phyloP scores from a whole-genome alignment of 345 rosid species.

The Camelina laxa region DNA sequence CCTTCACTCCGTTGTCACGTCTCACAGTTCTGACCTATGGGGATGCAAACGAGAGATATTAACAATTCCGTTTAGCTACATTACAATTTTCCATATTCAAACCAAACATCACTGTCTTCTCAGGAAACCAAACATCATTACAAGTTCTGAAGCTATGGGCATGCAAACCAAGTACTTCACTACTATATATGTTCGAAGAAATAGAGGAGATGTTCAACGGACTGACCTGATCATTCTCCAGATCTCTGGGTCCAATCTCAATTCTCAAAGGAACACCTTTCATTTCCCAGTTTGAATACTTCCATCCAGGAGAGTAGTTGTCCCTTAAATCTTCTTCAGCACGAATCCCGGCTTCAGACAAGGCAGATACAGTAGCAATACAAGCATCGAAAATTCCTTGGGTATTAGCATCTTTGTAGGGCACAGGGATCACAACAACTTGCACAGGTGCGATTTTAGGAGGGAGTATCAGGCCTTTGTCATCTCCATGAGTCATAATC shows the following conservation, averaged over 20 bases:
- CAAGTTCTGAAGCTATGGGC: too few relatives aligned
- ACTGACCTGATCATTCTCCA: slow-evolving; percentile 78
- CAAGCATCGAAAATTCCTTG: slow-evolving; percentile 88
- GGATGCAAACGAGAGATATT: slow-evolving; percentile 17
- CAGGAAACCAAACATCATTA: not conserved
- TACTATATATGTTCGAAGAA: not conserved
- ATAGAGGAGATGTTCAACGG: slow-evolving; percentile 4
- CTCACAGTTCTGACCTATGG: slow-evolving; percentile 85
- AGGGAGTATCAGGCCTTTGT: slow-evolving; percentile 59
- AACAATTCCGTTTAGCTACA: slow-evolving; percentile 6
- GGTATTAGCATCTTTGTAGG: slow-evolving; percentile 87
- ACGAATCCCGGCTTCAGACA: slow-evolving; percentile 71
- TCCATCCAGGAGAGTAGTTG: slow-evolving; percentile 98
- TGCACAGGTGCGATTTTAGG: slow-evolving; percentile 91
- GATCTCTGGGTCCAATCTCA: slow-evolving; percentile 94
- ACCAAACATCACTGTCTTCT: not conserved
- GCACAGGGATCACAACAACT: slow-evolving; percentile 90
- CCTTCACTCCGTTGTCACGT: slow-evolving; percentile 75
- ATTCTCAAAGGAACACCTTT: slow-evolving; percentile 97
- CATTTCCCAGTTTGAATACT: slow-evolving; percentile 98
- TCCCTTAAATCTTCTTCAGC: slow-evolving; percentile 86
- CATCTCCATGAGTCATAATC: slow-evolving; percentile 99
- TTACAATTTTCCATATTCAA: slow-evolving; percentile 6
- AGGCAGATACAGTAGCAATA: slow-evolving; percentile 65
- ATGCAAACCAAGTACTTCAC: slow-evolving; percentile 12